Evolutionary conservation across 805 yeast species (phyloP).

Genomic region (Pichia scutulata): DNA sequence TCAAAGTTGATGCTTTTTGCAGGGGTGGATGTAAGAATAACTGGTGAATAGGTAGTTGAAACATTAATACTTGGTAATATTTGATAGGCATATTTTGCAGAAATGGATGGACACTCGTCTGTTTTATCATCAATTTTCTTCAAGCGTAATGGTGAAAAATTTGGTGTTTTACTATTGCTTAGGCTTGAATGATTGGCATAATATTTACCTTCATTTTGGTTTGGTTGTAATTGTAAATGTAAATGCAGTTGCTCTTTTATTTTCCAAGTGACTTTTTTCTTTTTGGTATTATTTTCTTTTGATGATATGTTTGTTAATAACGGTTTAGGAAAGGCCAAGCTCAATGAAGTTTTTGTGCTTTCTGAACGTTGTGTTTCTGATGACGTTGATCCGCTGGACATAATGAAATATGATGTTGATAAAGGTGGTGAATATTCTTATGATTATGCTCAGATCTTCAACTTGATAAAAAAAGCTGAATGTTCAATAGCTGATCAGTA

Average conservation of each 20-base stretch:
- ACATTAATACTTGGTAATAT: neutral
- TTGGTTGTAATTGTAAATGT: neutral
- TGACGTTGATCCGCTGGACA: neutral
- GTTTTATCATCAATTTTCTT: neutral
- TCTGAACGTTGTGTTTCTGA: neutral
- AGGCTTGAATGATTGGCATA: neutral
- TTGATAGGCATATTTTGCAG: conserved; percentile 1
- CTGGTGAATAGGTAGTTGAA: neutral
- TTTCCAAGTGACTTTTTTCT: conserved; percentile 7
- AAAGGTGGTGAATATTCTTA: neutral
- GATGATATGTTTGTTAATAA: neutral
- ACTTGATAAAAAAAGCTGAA: neutral
- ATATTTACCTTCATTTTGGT: neutral
- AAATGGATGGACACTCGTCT: neutral
- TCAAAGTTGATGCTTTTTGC: neutral
- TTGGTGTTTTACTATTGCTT: neutral
- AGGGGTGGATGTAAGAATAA: neutral
- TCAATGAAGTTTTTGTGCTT: neutral
- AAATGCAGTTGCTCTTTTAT: conserved; percentile 2
- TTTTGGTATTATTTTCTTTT: neutral
- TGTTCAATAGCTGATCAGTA: neutral
- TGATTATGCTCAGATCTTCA: too few relatives aligned
- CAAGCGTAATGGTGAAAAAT: conserved; percentile 4
- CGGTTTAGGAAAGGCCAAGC: neutral
- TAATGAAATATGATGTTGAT: neutral